phyloP scores from a whole-genome alignment of 352 stramenopile species.

The Phytophthora aleatoria region DNA sequence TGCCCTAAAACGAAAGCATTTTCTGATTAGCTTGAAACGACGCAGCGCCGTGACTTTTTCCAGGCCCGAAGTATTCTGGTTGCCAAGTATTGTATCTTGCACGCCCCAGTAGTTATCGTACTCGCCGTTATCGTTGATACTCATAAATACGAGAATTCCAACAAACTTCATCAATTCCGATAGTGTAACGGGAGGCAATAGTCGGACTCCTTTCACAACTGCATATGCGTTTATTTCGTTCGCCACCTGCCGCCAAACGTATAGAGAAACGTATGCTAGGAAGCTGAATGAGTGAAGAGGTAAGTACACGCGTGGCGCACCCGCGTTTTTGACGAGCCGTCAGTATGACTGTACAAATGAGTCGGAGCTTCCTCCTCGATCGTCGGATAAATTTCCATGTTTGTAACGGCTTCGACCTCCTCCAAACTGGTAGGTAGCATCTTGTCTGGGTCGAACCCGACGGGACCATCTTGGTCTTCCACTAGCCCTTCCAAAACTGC shows the following conservation, averaged over 20 bases:
- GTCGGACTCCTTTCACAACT: background rate
- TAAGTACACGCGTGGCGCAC: no score
- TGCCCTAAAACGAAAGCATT: constrained; percentile 9
- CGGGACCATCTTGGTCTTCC: background rate
- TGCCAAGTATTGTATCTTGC: constrained; percentile 13
- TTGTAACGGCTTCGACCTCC: background rate
- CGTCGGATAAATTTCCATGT: constrained; percentile 9
- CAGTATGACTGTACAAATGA: constrained; percentile 2
- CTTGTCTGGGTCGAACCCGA: background rate
- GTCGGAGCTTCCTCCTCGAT: background rate
- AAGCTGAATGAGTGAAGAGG: constrained; percentile 13
- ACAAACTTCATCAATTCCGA: constrained; percentile 9
- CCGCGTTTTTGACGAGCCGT: background rate
- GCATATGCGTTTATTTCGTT: constrained; percentile 2
- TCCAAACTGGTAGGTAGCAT: background rate
- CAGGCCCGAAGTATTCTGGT: background rate
- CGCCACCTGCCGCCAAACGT: constrained; percentile 10
- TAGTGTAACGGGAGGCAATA: constrained; percentile 1
- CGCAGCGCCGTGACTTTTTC: constrained; percentile 3
- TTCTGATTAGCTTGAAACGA: constrained; percentile 8
- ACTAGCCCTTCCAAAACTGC: background rate
- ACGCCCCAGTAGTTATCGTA: background rate
- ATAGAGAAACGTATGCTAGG: background rate
- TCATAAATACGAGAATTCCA: constrained; percentile 14
- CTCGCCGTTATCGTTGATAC: constrained; percentile 12